A percentile compares a stretch with the other conserved stretches of the same genome.
Conservation (phyloP, 2,329 filamentous ascomycete genomes). For the Sordariomycetes sp. region DNA sequence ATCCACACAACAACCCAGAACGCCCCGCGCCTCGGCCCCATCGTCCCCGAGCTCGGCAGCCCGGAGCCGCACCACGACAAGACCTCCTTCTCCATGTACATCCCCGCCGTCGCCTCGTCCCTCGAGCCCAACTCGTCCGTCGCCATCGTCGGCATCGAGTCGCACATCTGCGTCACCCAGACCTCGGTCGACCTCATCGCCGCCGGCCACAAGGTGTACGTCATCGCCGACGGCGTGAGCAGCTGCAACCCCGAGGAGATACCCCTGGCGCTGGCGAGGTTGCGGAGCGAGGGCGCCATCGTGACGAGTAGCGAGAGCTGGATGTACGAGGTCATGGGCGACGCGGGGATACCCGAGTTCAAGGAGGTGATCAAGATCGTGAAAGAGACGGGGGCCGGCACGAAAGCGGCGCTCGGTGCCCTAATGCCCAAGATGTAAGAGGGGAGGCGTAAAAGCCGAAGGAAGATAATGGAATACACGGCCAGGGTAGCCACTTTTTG, state of each 20-base stretch:
- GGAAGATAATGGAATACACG: not conserved
- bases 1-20: slow-evolving; percentile 83
- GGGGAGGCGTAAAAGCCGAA: not conserved
- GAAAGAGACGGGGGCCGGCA: slow-evolving; percentile 64
- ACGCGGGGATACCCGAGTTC: slow-evolving; percentile 65
- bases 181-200: slow-evolving; percentile 73
- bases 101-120: slow-evolving; percentile 48
- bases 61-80: slow-evolving; percentile 58
- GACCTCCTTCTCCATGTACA: slow-evolving; percentile 81
- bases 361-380: slow-evolving; percentile 63
- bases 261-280: slow-evolving; percentile 61
- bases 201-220: slow-evolving; percentile 70
- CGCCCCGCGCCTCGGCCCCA: slow-evolving; percentile 65
- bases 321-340: slow-evolving; percentile 81
- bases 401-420: slow-evolving; percentile 55
- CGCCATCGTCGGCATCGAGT: slow-evolving; percentile 83
- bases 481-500: not conserved
- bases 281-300: slow-evolving; percentile 64
- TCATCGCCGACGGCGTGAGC: slow-evolving; percentile 82
- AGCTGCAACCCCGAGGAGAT: slow-evolving; percentile 80
- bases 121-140: slow-evolving; percentile 33
- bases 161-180: slow-evolving; percentile 90
- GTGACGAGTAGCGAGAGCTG: slow-evolving; percentile 85
- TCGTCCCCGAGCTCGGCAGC: slow-evolving; percentile 58
- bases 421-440: slow-evolving; percentile 51